phyloP scores from a whole-genome alignment of 495 filamentous ascomycete genomes.

The Entonaema liquescens region DNA sequence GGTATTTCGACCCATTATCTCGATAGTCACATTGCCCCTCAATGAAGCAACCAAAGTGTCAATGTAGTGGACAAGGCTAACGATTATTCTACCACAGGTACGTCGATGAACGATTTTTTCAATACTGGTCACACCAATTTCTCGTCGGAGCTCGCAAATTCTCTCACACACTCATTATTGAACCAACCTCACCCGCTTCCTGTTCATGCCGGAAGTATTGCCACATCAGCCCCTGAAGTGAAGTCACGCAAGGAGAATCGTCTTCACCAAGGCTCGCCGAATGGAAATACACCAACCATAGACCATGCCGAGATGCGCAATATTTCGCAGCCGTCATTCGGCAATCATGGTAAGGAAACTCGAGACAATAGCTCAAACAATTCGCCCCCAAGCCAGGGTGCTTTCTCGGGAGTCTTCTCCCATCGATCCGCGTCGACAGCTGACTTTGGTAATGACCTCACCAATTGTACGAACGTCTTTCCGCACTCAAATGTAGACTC shows the following conservation, averaged over 20 bases:
- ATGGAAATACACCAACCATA: conserved; percentile 17
- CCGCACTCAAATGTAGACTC: conserved; percentile 26
- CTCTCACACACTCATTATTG: conserved; percentile 54
- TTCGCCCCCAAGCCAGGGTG: conserved; percentile 39
- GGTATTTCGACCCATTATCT: conserved; percentile 32
- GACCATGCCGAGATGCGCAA: conserved; percentile 46
- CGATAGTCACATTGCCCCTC: background rate
- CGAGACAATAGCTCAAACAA: conserved; percentile 35
- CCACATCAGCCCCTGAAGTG: conserved; percentile 46
- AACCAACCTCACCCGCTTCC: conserved; percentile 55
- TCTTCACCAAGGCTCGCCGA: conserved; percentile 32
- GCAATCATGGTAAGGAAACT: conserved; percentile 35
- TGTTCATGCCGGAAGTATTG: conserved; percentile 39
- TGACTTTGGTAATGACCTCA: conserved; percentile 42
- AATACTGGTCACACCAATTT: conserved; percentile 39
- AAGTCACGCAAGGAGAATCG: conserved; percentile 54
- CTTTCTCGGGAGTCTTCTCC: conserved; percentile 41
- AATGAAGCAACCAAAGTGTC: background rate
- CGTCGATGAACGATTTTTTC: conserved; percentile 43
- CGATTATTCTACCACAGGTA: conserved; percentile 20
- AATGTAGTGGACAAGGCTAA: background rate
- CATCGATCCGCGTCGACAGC: conserved; percentile 37
- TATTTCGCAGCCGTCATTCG: conserved; percentile 48
- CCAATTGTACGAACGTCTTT: conserved; percentile 36
- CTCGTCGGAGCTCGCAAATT: conserved; percentile 49